Base-by-base conservation (phyloP, 192 early-diverging fungal species). In the Entomortierella chlamydospora region DNA sequence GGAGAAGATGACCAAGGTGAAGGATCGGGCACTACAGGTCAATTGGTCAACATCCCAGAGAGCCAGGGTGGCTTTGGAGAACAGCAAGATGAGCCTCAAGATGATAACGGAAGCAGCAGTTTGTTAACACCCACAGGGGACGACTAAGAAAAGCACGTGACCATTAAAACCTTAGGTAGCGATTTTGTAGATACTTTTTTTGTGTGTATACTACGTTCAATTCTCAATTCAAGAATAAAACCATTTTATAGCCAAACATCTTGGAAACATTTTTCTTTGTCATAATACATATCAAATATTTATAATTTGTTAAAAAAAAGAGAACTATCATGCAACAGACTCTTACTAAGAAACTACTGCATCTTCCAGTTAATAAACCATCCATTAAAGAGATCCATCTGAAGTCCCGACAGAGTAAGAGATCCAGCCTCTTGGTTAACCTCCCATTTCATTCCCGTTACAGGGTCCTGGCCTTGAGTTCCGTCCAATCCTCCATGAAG, bases 321-420 rank as follows among this genome's bases (percentile, higher is more conserved):
- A n/a, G n/a, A n/a, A n/a, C n/a, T n/a, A n/a, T n/a, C n/a, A n/a
- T n/a, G n/a, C n/a, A n/a, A n/a, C n/a, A n/a, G n/a, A n/a, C n/a
- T n/a, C n/a, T n/a, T n/a, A n/a, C n/a, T n/a, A n/a, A n/a, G n/a
- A n/a, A n/a, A n/a, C 15, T 17, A 47, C 45, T 47, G 45, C 50
- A 70, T 13, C 49, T 51, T 70, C 76, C 76, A 79, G 11, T 61
- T 18, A 10, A 79, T 26, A 26, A 53, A 66, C 76, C 76, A 79
- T 5, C 39, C 62, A 0, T 17, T 31, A 34, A 79, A 79, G 11
- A 79, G 51, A 41, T 70, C 58, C 39, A 79, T 66, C 39, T 70
- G 43, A 56, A 79, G 26, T 2, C 76, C 76, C 4, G 61, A 47
- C 3, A 79, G 51, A 17, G 76, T 70, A 62, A 79, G 29, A 26